Conservation (phyloP, 345 rosid species). For the Lagerstroemia speciosa region DNA sequence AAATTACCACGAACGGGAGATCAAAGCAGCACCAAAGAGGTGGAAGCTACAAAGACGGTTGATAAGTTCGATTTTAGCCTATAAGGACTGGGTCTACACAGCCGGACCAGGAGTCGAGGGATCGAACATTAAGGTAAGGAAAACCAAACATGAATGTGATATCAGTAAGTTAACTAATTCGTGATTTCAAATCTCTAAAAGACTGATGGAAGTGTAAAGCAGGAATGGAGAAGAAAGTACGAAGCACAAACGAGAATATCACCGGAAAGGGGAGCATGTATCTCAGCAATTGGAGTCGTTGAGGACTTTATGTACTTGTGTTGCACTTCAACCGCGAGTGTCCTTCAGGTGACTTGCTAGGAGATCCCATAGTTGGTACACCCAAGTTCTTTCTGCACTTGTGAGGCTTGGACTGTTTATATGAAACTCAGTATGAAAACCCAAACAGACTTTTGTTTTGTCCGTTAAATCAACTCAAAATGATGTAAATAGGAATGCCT, state of each 20-base stretch:
- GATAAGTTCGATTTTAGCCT: conserved; percentile 48
- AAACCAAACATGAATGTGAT: not conserved
- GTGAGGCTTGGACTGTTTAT: no score
- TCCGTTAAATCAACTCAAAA: not conserved
- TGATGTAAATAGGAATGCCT: not conserved
- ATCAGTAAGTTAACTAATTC: not conserved
- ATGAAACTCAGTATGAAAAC: no score
- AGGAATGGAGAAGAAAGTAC: conserved; percentile 70
- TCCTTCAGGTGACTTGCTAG: conserved; percentile 47
- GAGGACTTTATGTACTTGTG: conserved; percentile 88
- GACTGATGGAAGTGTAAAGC: conserved; percentile 11
- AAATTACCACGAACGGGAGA: conserved; percentile 55
- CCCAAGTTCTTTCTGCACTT: not conserved
- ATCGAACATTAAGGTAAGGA: conserved; percentile 60
- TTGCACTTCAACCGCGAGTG: conserved; percentile 55
- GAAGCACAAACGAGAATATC: conserved; percentile 51
- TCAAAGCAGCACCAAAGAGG: conserved; percentile 55
- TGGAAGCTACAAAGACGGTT: conserved; percentile 69
- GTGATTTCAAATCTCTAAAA: conserved; percentile 5
- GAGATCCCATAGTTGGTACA: not conserved
- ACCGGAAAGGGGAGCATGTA: conserved; percentile 37
- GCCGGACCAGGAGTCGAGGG: conserved; percentile 57
- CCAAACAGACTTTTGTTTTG: not conserved
- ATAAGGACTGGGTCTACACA: conserved; percentile 79
- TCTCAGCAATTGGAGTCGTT: conserved; percentile 58